A percentile compares a stretch with the other conserved stretches of the same genome.
Evolutionary conservation across 768 basidiomycete genomes (phyloP).

Genomic region (Leccinum rimulosum): DNA sequence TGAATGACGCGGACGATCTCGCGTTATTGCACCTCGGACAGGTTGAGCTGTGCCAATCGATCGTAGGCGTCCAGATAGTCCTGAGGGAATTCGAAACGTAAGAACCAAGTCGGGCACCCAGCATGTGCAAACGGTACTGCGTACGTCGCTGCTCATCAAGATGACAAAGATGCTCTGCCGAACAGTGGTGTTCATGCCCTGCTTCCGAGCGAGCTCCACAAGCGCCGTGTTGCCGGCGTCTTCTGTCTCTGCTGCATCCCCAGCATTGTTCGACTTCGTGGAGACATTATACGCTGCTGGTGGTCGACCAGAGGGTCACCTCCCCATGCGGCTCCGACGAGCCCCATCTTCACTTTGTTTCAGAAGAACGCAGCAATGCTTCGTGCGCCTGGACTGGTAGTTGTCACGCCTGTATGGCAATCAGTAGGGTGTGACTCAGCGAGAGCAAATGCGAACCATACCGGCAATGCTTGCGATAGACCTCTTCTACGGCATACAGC

Average conservation of each 20-base stretch:
- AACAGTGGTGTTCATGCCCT: conserved; percentile 99
- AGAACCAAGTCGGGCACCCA: background rate
- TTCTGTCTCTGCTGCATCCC: conserved; percentile 29
- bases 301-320: conserved; percentile 87
- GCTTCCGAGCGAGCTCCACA: conserved; percentile 80
- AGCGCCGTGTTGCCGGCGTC: conserved; percentile 43
- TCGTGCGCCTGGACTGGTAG: conserved; percentile 82
- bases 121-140: conserved; percentile 22
- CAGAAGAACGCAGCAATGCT: conserved; percentile 76
- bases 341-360: conserved; percentile 95
- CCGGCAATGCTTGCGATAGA: conserved; percentile 73
- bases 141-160: conserved; percentile 92
- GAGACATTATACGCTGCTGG: conserved; percentile 39
- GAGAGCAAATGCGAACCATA: conserved; percentile 34
- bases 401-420: conserved; percentile 66
- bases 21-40: conserved; percentile 89
- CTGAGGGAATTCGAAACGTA: conserved; percentile 38
- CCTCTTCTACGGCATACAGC: conserved; percentile 65
- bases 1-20: conserved; percentile 89
- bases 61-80: conserved; percentile 97
- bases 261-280: conserved; percentile 21
- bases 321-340: conserved; percentile 94
- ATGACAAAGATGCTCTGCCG: conserved; percentile 89
- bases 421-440: conserved; percentile 7
- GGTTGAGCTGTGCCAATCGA: conserved; percentile 75